Evolutionary conservation across 345 rosid species (phyloP).

Genomic region (Salix udensis): DNA sequence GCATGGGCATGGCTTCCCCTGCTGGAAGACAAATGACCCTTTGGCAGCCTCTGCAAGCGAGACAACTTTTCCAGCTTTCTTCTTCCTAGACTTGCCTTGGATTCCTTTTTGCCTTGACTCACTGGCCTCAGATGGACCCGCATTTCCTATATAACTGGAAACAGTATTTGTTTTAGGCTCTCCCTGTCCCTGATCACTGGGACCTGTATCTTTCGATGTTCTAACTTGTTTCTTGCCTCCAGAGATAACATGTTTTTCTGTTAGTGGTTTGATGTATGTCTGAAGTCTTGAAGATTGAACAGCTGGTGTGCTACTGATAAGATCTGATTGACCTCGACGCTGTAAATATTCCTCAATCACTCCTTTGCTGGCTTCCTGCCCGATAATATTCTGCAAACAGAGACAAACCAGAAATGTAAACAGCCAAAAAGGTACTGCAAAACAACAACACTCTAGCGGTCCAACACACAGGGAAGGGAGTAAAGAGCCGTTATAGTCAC

Average conservation of each 20-base stretch:
- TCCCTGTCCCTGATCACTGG: constrained; percentile 20
- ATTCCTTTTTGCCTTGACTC: constrained; percentile 33
- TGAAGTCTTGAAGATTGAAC: constrained; percentile 52
- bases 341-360: constrained; percentile 73
- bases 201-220: constrained; percentile 42
- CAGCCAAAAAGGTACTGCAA: neutral
- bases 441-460: too few relatives aligned
- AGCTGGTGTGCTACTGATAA: constrained; percentile 28
- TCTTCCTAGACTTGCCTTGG: constrained; percentile 63
- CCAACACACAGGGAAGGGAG: too few relatives aligned
- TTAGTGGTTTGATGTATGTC: constrained; percentile 69
- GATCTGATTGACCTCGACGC: constrained; percentile 57
- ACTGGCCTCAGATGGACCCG: constrained; percentile 14
- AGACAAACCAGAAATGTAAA: constrained; percentile 10
- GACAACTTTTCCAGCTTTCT: constrained; percentile 76
- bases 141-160: constrained; percentile 31
- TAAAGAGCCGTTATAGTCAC: neutral
- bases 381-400: constrained; percentile 66
- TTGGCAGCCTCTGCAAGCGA: constrained; percentile 94
- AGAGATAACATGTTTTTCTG: constrained; percentile 35
- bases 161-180: constrained; percentile 26
- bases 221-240: constrained; percentile 53
- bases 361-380: constrained; percentile 60
- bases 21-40: constrained; percentile 89
- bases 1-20: constrained; percentile 87